Base-by-base conservation (phyloP, 495 filamentous ascomycete species). In the Tuber umbilicatum region DNA sequence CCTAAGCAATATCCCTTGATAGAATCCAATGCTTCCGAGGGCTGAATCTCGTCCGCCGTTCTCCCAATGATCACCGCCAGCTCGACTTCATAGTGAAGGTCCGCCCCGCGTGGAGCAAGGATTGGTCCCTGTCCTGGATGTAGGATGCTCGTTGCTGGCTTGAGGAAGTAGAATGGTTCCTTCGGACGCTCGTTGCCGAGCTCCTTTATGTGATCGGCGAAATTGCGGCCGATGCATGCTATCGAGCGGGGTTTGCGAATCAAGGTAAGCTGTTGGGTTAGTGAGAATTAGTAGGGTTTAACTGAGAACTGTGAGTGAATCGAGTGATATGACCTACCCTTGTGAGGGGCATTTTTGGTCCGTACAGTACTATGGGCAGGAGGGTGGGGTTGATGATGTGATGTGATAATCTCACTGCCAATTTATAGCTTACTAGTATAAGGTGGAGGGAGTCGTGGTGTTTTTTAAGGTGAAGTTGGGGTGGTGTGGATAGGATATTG, bases 91-190 rank as follows among this genome's bases (percentile, higher is more conserved):
- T 97, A 97, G 85, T 98, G 94, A 68, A 97, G 86, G 72, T 89
- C 91, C 55, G 93, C 90, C 75, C 94, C 94, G 74, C 84, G 86
- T 27, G 95, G 95, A 55, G 90, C 89, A 72, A 97, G 89, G 50
- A 97, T 89, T n/a, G 94, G 91, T 6, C 96, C 94, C 40, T 87
- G 86, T 55, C 86, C 86, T 3, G 94, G 94, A 23, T 90, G 86
- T 1, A 97, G 88, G 76, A 99, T 90, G 27, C 93, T 90, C 72
- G 90, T 89, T 0, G 93, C 82, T 9, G 95, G 96, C 87, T 99
- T 99, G 75, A 97, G 88, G 89, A 99, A 99, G 90, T 97, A 99
- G 85, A 99, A 97, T 9, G 96, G 95, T 82, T 96, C 92, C 83
- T 92, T 93, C 73, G 95, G 94, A 68, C 88, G 87, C 73, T 87